Evolutionary conservation across 192 early-diverging fungal genomes (phyloP).

Genomic region (Coemansia sp.): DNA sequence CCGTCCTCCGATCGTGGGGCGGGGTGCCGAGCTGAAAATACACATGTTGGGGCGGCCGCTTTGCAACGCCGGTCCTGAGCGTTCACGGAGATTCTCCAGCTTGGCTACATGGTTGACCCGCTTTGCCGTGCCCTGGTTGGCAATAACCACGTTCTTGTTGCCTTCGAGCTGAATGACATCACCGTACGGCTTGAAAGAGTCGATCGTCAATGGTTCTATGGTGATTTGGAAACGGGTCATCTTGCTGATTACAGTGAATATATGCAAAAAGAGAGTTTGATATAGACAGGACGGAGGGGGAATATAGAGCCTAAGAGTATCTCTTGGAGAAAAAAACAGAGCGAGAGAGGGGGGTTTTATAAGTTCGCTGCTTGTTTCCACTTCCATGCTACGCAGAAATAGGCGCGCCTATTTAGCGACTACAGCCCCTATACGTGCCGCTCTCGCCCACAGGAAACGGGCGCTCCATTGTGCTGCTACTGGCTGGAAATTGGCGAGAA

Average conservation of each 20-base stretch:
- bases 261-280: not conserved
- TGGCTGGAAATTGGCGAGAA: no score
- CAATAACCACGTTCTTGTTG: slow-evolving; percentile 48
- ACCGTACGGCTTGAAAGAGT: slow-evolving; percentile 70
- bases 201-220: slow-evolving; percentile 65
- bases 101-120: slow-evolving; percentile 67
- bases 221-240: slow-evolving; percentile 28
- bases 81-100: slow-evolving; percentile 55
- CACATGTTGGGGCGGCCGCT: slow-evolving; percentile 66
- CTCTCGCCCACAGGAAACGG: no score
- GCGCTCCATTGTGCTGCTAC: no score
- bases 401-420: no score
- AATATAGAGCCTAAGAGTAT: no score
- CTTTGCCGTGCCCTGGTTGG: slow-evolving; percentile 75
- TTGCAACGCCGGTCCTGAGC: slow-evolving; percentile 19
- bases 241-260: not conserved
- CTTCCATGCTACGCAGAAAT: no score
- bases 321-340: no score
- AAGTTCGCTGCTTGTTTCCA: no score
- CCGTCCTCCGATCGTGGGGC: slow-evolving; percentile 33
- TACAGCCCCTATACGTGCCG: no score
- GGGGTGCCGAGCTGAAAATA: slow-evolving; percentile 58
- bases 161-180: slow-evolving; percentile 64
- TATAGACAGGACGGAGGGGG: no score
- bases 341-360: no score